phyloP scores from a whole-genome alignment of 768 basidiomycete genomes.

The Russula brevipes region DNA sequence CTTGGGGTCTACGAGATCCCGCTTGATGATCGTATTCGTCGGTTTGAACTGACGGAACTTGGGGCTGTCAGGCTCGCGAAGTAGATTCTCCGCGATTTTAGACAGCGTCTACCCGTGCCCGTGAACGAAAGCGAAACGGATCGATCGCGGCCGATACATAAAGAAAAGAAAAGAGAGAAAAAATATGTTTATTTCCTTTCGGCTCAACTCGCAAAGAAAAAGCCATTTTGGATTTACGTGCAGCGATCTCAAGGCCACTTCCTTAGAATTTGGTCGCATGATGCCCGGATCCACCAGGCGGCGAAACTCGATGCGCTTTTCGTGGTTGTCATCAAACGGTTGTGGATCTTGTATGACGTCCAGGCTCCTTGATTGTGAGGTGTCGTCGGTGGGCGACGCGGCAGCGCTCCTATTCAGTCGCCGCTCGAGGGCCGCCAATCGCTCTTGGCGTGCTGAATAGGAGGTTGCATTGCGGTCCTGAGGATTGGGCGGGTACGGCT shows the following conservation, averaged over 20 bases:
- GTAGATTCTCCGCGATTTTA: conserved; percentile 65
- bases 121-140: neutral
- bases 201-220: conserved; percentile 21
- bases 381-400: neutral
- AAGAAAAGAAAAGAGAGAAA: neutral
- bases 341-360: conserved; percentile 6
- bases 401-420: conserved; percentile 16
- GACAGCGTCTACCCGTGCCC: conserved; percentile 49
- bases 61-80: conserved; percentile 64
- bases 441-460: conserved; percentile 53
- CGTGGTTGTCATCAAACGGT: conserved; percentile 47
- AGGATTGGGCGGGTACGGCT: too few species aligned
- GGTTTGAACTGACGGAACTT: conserved; percentile 74
- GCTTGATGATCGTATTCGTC: conserved; percentile 65
- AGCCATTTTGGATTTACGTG: conserved; percentile 42
- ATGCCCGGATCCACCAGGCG: conserved; percentile 78
- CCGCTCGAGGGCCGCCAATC: conserved; percentile 38
- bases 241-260: conserved; percentile 54
- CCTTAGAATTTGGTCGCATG: conserved; percentile 59
- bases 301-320: conserved; percentile 65
- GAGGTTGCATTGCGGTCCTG: conserved; percentile 2
- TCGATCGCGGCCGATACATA: neutral
- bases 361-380: neutral
- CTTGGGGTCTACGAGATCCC: conserved; percentile 59
- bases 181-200: conserved; percentile 1